A percentile compares a stretch with the other conserved stretches of the same genome.
phyloP scores from a whole-genome alignment of 805 yeast species.

The Metschnikowia anglica region DNA sequence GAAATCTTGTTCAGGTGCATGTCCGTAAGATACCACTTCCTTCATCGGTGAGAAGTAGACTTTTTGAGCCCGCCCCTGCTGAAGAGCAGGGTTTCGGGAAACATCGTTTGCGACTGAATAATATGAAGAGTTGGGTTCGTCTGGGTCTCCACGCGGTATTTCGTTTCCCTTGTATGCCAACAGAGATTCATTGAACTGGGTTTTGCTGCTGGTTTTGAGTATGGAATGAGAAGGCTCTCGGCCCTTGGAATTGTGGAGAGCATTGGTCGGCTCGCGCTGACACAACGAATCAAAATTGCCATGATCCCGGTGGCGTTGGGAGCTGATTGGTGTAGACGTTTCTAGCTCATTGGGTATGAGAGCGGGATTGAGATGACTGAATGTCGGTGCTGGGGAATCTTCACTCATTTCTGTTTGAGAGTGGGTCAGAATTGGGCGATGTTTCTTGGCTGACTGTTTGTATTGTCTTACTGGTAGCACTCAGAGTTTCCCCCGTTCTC shows the following conservation, averaged over 20 bases:
- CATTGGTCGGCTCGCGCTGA: neutral
- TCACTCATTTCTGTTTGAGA: conserved; percentile 3
- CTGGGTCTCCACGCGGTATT: neutral
- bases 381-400: conserved; percentile 1
- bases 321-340: conserved; percentile 24
- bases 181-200: conserved; percentile 7
- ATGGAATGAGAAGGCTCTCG: conserved; percentile 7
- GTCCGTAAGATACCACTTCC: conserved; percentile 10
- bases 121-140: conserved; percentile 10
- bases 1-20: conserved; percentile 2
- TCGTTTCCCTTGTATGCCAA: conserved; percentile 10
- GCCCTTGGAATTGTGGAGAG: neutral
- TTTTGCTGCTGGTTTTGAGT: conserved; percentile 1
- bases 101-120: conserved; percentile 10
- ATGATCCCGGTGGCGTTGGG: conserved; percentile 1
- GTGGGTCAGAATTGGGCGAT: too few species aligned
- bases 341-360: conserved; percentile 15
- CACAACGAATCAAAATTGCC: neutral
- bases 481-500: neutral
- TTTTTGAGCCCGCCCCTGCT: conserved; percentile 2
- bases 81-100: conserved; percentile 3
- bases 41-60: conserved; percentile 17
- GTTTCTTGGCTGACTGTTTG: too few species aligned
- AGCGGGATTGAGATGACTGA: conserved; percentile 8
- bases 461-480: neutral